phyloP scores from a whole-genome alignment of 169 alveolate genomes.

The Babesia ovata region DNA sequence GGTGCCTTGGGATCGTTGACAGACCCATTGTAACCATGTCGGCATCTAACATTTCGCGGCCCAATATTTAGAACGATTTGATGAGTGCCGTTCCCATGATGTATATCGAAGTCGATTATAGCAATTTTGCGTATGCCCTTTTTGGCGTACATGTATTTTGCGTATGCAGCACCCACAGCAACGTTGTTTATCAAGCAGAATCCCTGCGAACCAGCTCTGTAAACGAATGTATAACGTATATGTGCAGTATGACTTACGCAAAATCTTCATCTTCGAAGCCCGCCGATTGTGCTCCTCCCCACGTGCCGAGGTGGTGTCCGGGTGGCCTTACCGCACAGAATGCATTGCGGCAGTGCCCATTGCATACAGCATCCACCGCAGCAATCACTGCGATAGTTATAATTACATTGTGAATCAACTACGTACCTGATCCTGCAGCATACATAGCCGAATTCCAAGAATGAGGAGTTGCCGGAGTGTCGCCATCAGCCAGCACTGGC shows the following conservation, averaged over 20 bases:
- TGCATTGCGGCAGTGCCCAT: slow-evolving; percentile 80
- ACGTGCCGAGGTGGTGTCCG: slow-evolving; percentile 98
- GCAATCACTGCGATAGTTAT: slow-evolving; percentile 76
- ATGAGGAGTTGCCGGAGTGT: slow-evolving; percentile 87
- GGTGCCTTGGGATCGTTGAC: not conserved
- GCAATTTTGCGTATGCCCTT: slow-evolving; percentile 91
- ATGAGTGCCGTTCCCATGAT: slow-evolving; percentile 99
- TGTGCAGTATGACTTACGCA: slow-evolving; percentile 67
- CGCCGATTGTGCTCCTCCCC: slow-evolving; percentile 90
- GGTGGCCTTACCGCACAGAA: slow-evolving; percentile 97
- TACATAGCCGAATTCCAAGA: slow-evolving; percentile 90
- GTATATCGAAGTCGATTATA: slow-evolving; percentile 98
- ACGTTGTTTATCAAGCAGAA: slow-evolving; percentile 97
- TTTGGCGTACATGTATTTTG: slow-evolving; percentile 85
- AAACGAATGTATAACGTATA: slow-evolving; percentile 28
- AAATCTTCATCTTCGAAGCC: slow-evolving; percentile 77
- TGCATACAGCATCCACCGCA: slow-evolving; percentile 90
- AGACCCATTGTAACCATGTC: not conserved
- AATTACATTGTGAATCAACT: too few species aligned
- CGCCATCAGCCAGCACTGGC: slow-evolving; percentile 85
- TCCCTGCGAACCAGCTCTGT: slow-evolving; percentile 92
- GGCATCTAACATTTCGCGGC: slow-evolving; percentile 64
- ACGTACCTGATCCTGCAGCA: slow-evolving; percentile 86
- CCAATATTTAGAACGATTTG: slow-evolving; percentile 89
- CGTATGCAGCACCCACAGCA: slow-evolving; percentile 97